These are phyloP conservation scores for Lactuca saligna DNA, from an alignment of 129 eudicot species.

Conservation along the genomic window DNA sequence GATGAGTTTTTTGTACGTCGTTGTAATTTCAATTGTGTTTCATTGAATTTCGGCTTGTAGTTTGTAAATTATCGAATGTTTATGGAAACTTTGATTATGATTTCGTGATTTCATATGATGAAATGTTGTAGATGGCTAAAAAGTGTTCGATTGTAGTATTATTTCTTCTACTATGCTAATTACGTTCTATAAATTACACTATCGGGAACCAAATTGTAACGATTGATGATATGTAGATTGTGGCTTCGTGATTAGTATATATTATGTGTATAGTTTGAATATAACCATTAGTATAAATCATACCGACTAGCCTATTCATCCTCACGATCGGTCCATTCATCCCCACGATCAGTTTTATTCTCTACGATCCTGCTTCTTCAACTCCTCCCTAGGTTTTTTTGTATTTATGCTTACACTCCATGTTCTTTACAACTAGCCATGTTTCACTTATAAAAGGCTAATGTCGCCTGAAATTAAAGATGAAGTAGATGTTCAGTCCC, in stretches of 20 bases:
- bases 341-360: too few species aligned
- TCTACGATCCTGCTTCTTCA: too few species aligned
- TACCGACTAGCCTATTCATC: too few species aligned
- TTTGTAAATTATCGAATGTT: not conserved
- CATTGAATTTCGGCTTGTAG: not conserved
- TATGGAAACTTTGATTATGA: not conserved
- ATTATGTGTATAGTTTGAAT: too few species aligned
- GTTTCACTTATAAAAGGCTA: too few species aligned
- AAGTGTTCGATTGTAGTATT: not conserved
- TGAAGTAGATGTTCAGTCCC: too few species aligned
- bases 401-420: too few species aligned
- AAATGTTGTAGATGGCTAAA: not conserved
- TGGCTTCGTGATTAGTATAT: not conserved
- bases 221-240: not conserved
- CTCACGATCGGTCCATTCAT: too few species aligned
- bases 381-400: too few species aligned
- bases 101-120: not conserved
- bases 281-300: too few species aligned
- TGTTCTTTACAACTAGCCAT: too few species aligned
- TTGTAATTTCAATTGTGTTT: constrained; percentile 1
- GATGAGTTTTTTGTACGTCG: constrained; percentile 32
- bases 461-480: too few species aligned
- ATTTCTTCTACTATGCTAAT: not conserved
- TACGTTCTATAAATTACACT: not conserved
- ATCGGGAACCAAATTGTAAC: not conserved